phyloP scores from a whole-genome alignment of 108 stramenopile genomes.

The Thalassiosira profunda region DNA sequence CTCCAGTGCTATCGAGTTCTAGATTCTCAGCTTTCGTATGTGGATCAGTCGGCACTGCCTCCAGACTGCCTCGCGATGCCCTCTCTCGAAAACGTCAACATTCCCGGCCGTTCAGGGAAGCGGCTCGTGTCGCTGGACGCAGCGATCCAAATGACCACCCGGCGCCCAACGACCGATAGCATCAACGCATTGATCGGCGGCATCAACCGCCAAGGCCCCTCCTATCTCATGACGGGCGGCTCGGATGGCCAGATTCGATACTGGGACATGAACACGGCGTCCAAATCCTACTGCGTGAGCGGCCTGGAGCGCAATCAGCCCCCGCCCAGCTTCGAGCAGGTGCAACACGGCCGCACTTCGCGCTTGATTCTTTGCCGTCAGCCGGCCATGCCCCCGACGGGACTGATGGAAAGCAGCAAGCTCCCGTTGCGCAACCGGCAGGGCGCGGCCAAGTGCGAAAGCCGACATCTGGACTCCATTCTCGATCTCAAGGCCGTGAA shows the following conservation, averaged over 20 bases:
- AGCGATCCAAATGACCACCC: conserved; percentile 22
- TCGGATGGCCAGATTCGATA: conserved; percentile 83
- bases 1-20: conserved; percentile 84
- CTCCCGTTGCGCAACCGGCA: conserved; percentile 40
- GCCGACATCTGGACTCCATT: conserved; percentile 68
- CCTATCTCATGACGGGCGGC: conserved; percentile 93
- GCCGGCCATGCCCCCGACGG: conserved; percentile 40
- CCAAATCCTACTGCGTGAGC: conserved; percentile 85
- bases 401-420: conserved; percentile 53
- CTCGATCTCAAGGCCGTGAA: conserved; percentile 77
- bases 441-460: conserved; percentile 40
- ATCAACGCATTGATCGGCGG: conserved; percentile 86
- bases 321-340: conserved; percentile 73
- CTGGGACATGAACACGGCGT: conserved; percentile 90
- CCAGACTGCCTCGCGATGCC: conserved; percentile 41
- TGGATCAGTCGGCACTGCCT: conserved; percentile 45
- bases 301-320: conserved; percentile 68
- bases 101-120: conserved; percentile 11
- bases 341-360: conserved; percentile 50
- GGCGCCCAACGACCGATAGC: conserved; percentile 20
- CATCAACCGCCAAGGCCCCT: conserved; percentile 63
- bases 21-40: conserved; percentile 48
- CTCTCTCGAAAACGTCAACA: conserved; percentile 41
- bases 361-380: conserved; percentile 82
- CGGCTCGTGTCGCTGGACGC: conserved; percentile 18